Evolutionary conservation across 2,329 filamentous ascomycete genomes (phyloP).

Genomic region (Chalaropsis thielavioides): DNA sequence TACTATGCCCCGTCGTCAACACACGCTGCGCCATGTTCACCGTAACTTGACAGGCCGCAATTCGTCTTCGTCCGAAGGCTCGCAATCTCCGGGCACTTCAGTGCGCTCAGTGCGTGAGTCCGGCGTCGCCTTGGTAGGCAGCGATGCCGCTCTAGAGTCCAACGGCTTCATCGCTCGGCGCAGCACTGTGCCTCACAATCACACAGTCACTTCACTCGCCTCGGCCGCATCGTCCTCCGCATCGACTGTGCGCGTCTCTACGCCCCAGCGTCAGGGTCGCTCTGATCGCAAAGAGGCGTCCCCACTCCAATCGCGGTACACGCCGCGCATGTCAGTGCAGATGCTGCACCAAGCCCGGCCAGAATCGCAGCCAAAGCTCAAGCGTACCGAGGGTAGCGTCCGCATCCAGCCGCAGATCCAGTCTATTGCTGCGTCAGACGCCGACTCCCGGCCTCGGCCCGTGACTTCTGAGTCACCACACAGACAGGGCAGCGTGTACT

Average conservation of each 20-base stretch:
- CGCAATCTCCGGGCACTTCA: constrained; percentile 30
- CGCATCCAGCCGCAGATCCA: background rate
- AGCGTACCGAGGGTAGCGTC: constrained; percentile 22
- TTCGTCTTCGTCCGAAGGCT: constrained; percentile 26
- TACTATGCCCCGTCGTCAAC: constrained; percentile 31
- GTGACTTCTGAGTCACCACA: background rate
- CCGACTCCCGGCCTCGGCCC: background rate
- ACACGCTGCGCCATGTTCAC: constrained; percentile 46
- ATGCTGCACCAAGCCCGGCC: constrained; percentile 15
- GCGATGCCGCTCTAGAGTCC: background rate
- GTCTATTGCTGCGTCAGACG: background rate
- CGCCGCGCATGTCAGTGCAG: background rate
- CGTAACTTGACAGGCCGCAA: constrained; percentile 38
- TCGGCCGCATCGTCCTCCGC: background rate
- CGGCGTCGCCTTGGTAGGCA: constrained; percentile 23
- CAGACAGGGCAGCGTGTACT: constrained; percentile 35
- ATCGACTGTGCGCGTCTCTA: background rate
- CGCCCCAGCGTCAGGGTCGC: background rate
- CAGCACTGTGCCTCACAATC: background rate
- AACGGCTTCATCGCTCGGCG: background rate
- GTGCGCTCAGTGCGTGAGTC: constrained; percentile 31
- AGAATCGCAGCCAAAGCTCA: constrained; percentile 23
- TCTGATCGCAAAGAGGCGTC: constrained; percentile 5
- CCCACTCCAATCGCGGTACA: constrained; percentile 1
- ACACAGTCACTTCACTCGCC: constrained; percentile 5